These are phyloP conservation scores for Ophiostoma tasmaniense DNA, from an alignment of 2,329 filamentous ascomycete species.

Conservation along the genomic window DNA sequence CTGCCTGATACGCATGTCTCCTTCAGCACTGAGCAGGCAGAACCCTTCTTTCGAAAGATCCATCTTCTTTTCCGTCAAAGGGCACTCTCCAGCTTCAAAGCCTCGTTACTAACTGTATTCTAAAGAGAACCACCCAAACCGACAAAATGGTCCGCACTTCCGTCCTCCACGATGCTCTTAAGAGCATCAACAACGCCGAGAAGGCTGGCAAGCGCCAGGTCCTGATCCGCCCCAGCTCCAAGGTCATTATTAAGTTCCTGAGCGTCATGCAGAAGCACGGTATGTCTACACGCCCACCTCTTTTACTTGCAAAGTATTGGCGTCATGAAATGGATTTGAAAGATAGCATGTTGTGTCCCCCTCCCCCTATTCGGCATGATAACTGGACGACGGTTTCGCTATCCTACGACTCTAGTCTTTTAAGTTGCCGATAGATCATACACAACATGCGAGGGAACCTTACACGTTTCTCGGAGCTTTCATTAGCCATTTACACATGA, in stretches of 20 bases:
- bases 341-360: constrained; percentile 3
- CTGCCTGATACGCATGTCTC: constrained; percentile 53
- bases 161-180: constrained; percentile 98
- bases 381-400: constrained; percentile 97
- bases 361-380: constrained; percentile 75
- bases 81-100: constrained; percentile 62
- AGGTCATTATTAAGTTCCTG: constrained; percentile 99
- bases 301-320: background rate
- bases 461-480: constrained; percentile 79
- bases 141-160: constrained; percentile 98
- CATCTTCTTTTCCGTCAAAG: constrained; percentile 30
- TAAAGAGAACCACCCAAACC: constrained; percentile 39
- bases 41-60: constrained; percentile 47
- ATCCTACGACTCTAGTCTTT: constrained; percentile 90
- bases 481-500: constrained; percentile 43
- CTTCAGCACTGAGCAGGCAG: constrained; percentile 59
- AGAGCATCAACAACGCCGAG: constrained; percentile 99
- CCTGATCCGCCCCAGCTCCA: constrained; percentile 93
- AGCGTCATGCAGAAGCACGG: constrained; percentile 99
- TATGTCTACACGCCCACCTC: constrained; percentile 43
- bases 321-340: constrained; percentile 9
- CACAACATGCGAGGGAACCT: constrained; percentile 67
- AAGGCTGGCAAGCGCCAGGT: constrained; percentile 99
- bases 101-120: constrained; percentile 52
- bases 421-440: constrained; percentile 98